Conservation (phyloP, 495 filamentous ascomycete species). For the Aspergillus heteromorphus region DNA sequence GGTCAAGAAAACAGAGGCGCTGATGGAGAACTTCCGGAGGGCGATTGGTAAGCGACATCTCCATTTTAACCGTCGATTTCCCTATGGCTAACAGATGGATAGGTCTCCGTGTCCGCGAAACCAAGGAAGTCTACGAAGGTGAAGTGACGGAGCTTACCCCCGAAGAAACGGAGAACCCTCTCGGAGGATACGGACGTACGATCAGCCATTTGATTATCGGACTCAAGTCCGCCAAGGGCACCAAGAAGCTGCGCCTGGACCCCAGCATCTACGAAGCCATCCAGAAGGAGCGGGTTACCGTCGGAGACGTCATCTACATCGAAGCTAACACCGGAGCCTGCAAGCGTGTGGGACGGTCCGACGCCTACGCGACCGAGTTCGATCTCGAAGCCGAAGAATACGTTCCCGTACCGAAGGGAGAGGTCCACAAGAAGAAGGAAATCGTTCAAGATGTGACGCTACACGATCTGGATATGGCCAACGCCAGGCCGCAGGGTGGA, state of each 20-base stretch:
- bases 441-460: constrained; percentile 98
- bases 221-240: constrained; percentile 84
- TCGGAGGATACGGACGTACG: constrained; percentile 90
- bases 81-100: neutral
- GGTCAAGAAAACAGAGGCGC: constrained; percentile 96
- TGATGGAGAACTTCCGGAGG: constrained; percentile 97
- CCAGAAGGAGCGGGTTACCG: constrained; percentile 92
- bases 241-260: constrained; percentile 93
- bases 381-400: constrained; percentile 98
- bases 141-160: constrained; percentile 95
- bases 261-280: constrained; percentile 98
- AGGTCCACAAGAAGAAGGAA: constrained; percentile 99
- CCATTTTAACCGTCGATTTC: neutral
- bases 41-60: constrained; percentile 65
- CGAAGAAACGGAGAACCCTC: constrained; percentile 96
- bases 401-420: constrained; percentile 95
- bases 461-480: constrained; percentile 94
- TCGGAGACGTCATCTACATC: constrained; percentile 97
- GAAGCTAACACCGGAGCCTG: constrained; percentile 97
- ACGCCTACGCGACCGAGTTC: constrained; percentile 96
- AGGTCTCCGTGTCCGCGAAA: constrained; percentile 89
- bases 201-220: constrained; percentile 87
- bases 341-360: constrained; percentile 90
- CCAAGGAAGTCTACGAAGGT: constrained; percentile 96
- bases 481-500: constrained; percentile 87